phyloP scores from a whole-genome alignment of 768 basidiomycete genomes.

The Pleurotus sapidus region DNA sequence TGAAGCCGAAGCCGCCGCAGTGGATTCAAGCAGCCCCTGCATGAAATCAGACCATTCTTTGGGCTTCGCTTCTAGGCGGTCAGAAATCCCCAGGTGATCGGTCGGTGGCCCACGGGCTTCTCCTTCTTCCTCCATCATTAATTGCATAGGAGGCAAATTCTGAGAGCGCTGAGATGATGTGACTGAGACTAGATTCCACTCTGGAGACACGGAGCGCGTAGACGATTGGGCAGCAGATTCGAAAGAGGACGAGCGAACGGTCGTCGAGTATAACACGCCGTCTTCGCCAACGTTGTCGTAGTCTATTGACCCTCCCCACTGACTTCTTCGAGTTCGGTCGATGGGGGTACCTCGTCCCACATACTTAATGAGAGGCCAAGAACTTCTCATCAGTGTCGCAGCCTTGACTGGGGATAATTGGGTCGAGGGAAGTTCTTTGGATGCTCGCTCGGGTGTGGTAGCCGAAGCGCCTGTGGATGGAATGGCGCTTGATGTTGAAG shows the following conservation, averaged over 20 bases:
- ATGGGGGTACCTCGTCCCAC: slow-evolving; percentile 49
- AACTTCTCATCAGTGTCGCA: slow-evolving; percentile 30
- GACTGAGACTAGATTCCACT: slow-evolving; percentile 36
- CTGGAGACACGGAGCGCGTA: slow-evolving; percentile 33
- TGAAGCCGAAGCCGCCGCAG: not conserved
- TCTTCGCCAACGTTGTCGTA: slow-evolving; percentile 40
- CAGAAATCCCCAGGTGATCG: slow-evolving; percentile 3
- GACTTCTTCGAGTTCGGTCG: slow-evolving; percentile 36
- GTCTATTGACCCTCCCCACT: slow-evolving; percentile 38
- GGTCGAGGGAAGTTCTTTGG: slow-evolving; percentile 19
- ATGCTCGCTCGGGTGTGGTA: not conserved
- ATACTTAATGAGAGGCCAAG: slow-evolving; percentile 43
- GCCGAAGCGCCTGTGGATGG: not conserved
- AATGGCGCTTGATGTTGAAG: not conserved
- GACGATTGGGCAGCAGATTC: slow-evolving; percentile 30
- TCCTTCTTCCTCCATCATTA: slow-evolving; percentile 14
- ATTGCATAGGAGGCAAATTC: not conserved
- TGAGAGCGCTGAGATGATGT: slow-evolving; percentile 19
- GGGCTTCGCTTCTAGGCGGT: not conserved
- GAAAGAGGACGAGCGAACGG: slow-evolving; percentile 33
- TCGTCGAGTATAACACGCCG: slow-evolving; percentile 36
- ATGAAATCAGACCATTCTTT: slow-evolving; percentile 10
- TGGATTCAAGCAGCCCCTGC: slow-evolving; percentile 7
- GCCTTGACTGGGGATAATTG: slow-evolving; percentile 23
- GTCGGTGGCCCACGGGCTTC: slow-evolving; percentile 20